Base-by-base conservation (phyloP, 352 stramenopile species). In the Thraustochytrium striatum region DNA sequence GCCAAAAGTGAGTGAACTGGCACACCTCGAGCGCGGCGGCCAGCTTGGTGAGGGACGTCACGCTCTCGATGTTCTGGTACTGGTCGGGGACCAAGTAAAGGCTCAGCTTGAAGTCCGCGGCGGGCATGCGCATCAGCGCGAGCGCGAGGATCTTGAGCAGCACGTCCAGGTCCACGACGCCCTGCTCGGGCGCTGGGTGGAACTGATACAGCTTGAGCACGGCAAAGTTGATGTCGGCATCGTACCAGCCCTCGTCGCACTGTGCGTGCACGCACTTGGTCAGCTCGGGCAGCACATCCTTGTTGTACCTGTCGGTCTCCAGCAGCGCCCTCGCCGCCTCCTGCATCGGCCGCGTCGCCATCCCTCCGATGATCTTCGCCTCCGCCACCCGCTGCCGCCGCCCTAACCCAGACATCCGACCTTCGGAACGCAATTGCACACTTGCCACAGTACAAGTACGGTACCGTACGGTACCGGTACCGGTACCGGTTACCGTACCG, bases 191-290 rank as follows among this genome's bases (percentile, higher is more conserved):
- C 16, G 65, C 65, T 11, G 65, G 65, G 65, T 75, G 21, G 65
- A 75, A 75, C 50, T 75, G 65, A 32, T 75, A 75, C 65, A 75
- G 65, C 50, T 75, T 75, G 39, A 75, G 65, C 30, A 75, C 50
- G 44, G 65, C 65, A 2, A 36, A 41, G 65, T 75, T 75, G 65
- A 75, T 75, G 11, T 75, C 65, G 3, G 50, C 30, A 32, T 75
- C 65, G 39, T 75, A 75, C 65, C 65, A 75, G 3, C 50, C 50
- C 5, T 75, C 30, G 44, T 75, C 65, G 28, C 65, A 36, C 65
- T 75, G 65, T 25, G 65, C 65, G 28, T 75, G 65, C 43, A 75
- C 65, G 50, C 65, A 75, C 65, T 58, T 25, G 16, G 65, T 47
- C 57, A 70, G 59, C 59, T 70, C 38, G 33, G 30, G 30, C 28